These are phyloP conservation scores for Fusarium tanahbumbuense DNA, from an alignment of 2,329 filamentous ascomycete species.

Conservation along the genomic window DNA sequence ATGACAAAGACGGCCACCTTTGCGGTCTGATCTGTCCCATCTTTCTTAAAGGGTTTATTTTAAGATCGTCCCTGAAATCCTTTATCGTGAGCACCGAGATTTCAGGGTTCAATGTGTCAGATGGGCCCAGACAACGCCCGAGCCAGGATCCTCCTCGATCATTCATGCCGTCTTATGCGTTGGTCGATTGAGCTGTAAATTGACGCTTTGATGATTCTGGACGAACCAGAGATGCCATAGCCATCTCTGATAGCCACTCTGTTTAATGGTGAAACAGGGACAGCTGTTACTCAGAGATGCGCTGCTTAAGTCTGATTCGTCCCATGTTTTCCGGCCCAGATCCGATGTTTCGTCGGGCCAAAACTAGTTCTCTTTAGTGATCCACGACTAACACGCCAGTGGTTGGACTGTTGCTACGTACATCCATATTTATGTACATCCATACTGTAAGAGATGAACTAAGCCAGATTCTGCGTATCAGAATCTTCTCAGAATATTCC, in stretches of 20 bases:
- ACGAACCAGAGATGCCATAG: conserved; percentile 3
- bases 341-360: conserved; percentile 21
- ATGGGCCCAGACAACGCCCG: conserved; percentile 31
- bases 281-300: conserved; percentile 21
- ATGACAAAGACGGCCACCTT: conserved; percentile 10
- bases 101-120: conserved; percentile 8
- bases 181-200: conserved; percentile 9
- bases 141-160: conserved; percentile 16
- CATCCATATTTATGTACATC: not conserved
- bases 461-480: conserved; percentile 1
- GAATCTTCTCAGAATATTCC: conserved; percentile 7
- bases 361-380: conserved; percentile 4
- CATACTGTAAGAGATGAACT: not conserved
- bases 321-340: conserved; percentile 31
- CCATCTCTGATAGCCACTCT: conserved; percentile 8
- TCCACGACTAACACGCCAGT: conserved; percentile 15
- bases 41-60: conserved; percentile 13
- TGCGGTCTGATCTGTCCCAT: not conserved
- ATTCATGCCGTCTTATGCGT: conserved; percentile 34
- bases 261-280: conserved; percentile 34
- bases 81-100: not conserved
- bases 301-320: conserved; percentile 27
- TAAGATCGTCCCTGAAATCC: conserved; percentile 9
- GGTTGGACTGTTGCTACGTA: conserved; percentile 6
- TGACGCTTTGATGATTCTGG: conserved; percentile 8